Evolutionary conservation across 768 basidiomycete genomes (phyloP).

Genomic region (Trametes cinnabarina): DNA sequence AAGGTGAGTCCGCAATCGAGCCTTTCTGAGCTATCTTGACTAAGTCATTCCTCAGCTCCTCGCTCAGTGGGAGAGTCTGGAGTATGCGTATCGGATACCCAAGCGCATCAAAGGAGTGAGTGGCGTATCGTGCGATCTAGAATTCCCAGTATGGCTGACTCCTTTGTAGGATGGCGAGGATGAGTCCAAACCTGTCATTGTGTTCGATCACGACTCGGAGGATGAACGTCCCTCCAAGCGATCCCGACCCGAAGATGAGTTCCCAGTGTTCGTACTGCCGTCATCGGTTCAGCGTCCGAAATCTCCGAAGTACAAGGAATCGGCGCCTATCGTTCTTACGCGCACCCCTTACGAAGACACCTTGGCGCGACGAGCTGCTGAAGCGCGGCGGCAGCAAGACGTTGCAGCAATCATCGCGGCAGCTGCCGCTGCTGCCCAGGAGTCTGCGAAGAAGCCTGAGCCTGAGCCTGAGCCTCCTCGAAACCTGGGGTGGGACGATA

Average conservation of each 20-base stretch:
- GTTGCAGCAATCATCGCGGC: slow-evolving; percentile 42
- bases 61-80: slow-evolving; percentile 75
- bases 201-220: slow-evolving; percentile 4
- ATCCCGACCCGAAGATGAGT: slow-evolving; percentile 16
- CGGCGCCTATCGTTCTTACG: neutral
- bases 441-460: slow-evolving; percentile 26
- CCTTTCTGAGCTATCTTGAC: neutral
- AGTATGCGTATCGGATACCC: slow-evolving; percentile 83
- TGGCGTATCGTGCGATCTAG: neutral
- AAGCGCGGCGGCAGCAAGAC: slow-evolving; percentile 25
- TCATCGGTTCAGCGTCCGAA: neutral
- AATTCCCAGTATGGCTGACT: neutral
- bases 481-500: neutral
- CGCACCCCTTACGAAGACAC: too few species aligned
- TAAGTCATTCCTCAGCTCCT: slow-evolving; percentile 50
- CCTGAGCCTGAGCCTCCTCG: neutral
- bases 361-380: slow-evolving; percentile 12
- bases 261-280: slow-evolving; percentile 14
- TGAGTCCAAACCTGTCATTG: neutral
- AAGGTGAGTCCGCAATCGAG: slow-evolving; percentile 42
- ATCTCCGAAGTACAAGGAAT: neutral
- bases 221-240: slow-evolving; percentile 21
- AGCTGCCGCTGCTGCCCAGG: slow-evolving; percentile 29
- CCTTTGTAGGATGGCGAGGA: slow-evolving; percentile 28
- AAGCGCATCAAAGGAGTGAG: slow-evolving; percentile 54